phyloP scores from a whole-genome alignment of 129 eudicot genomes.

The Artemisia annua region DNA sequence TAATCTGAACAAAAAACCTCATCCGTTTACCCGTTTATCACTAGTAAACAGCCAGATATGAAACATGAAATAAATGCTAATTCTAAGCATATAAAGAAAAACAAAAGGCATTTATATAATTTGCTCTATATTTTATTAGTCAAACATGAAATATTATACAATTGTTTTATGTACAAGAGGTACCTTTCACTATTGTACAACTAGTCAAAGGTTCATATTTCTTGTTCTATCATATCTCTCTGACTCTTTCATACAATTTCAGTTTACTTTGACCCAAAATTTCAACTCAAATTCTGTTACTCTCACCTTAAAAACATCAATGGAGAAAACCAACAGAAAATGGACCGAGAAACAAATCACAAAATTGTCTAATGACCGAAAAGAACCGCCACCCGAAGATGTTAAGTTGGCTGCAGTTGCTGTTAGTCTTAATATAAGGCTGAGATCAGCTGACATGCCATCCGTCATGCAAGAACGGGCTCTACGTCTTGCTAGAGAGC shows the following conservation, averaged over 20 bases:
- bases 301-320: background rate
- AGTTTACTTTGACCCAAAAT: conserved; percentile 23
- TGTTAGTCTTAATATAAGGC: conserved; percentile 45
- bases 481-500: conserved; percentile 55
- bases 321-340: conserved; percentile 29
- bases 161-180: background rate
- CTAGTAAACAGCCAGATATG: too few species aligned
- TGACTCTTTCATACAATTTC: conserved; percentile 9
- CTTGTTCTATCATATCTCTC: conserved; percentile 21
- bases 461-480: conserved; percentile 72
- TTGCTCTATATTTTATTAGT: background rate
- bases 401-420: conserved; percentile 58
- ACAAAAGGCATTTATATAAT: background rate
- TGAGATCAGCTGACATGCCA: conserved; percentile 83
- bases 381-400: conserved; percentile 27
- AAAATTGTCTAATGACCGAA: conserved; percentile 11
- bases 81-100: background rate
- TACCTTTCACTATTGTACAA: conserved; percentile 35
- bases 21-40: too few species aligned
- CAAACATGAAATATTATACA: background rate
- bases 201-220: conserved; percentile 42
- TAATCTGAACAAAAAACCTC: too few species aligned
- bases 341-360: conserved; percentile 34
- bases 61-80: too few species aligned
- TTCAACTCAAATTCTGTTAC: conserved; percentile 18